Percentiles rank a stretch among this genome's conserved stretches.
Conservation (phyloP, 345 rosid genomes). For the Carallia brachiata region DNA sequence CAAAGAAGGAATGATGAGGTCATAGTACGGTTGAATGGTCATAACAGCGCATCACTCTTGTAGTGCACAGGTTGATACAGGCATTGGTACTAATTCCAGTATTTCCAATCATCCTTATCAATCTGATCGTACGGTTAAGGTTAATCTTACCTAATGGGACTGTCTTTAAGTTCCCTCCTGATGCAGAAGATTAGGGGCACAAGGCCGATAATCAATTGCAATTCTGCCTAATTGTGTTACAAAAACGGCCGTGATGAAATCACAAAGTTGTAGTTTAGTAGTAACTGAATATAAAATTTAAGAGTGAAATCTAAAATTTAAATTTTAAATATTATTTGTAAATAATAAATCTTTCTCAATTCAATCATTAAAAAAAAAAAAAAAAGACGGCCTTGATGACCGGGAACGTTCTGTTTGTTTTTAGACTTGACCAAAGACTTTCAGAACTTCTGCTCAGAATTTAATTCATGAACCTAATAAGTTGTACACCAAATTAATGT, state of each 20-base stretch:
- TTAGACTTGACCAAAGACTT: slow-evolving; percentile 7
- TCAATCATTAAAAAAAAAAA: too few relatives aligned
- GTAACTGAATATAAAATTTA: too few relatives aligned
- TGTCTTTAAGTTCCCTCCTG: background rate
- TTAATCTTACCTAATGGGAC: background rate
- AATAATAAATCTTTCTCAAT: too few relatives aligned
- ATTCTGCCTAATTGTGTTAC: background rate
- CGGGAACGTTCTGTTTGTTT: background rate
- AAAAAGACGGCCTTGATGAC: background rate
- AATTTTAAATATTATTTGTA: too few relatives aligned
- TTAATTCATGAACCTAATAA: slow-evolving; percentile 12
- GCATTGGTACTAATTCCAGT: slow-evolving; percentile 5
- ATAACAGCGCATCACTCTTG: background rate
- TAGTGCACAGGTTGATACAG: slow-evolving; percentile 10
- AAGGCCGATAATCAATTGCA: background rate
- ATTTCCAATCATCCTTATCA: background rate
- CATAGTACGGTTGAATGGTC: slow-evolving; percentile 8
- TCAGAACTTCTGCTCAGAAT: background rate
- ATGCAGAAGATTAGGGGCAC: background rate
- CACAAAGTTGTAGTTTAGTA: too few relatives aligned
- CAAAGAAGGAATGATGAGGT: background rate
- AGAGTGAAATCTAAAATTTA: too few relatives aligned
- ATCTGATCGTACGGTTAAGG: background rate
- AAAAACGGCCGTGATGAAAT: too few relatives aligned
- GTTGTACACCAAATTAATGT: slow-evolving; percentile 21